Evolutionary conservation across 768 basidiomycete genomes (phyloP), one percentile per base, ranked within the genome.

Genomic region (Mycena olivaceomarginata): DNA sequence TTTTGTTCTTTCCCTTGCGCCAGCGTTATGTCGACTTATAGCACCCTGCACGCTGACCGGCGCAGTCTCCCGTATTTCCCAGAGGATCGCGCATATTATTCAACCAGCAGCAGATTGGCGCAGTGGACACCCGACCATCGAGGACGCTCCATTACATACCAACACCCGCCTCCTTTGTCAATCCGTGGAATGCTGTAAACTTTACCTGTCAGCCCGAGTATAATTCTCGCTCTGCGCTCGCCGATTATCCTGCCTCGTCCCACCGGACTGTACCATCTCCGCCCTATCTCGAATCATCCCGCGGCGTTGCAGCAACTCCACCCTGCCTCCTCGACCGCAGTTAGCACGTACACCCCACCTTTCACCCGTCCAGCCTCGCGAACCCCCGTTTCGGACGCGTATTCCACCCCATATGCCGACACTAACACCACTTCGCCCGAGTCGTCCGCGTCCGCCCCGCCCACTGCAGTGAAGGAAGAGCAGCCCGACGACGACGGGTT

Each of bases 401-500:
- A 76, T 43, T 72, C 75, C 43, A 59, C 76, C 0, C 68, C 76
- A 0, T 73, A 77, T 57, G 63, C 53, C 45, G 72, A 67, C 16
- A 13, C 71, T 53, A 37, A 56, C 40, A 16, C 39, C 40, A 25
- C 75, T 16, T 69, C 78, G 2, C 25, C 69, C 40, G 64, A 64
- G 13, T 70, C 73, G 53, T 67, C 72, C 0, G 43, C 57, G 0
- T 67, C 77, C 77, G 65, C 60, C 70, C 70, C 72, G 56, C 64
- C 76, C 12, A 20, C 45, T 10, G 53, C 65, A 0, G 81, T 82
- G 41, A 83, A 82, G 76, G 70, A 82, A 66, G 89, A 90, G 76
- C 85, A 85, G 22, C 85, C 88, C 40, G 87, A 88, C 69, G 78
- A 81, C 43, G 85, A 84, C 70, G 84, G 85, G 11, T 85, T 85